phyloP scores from a whole-genome alignment of 805 yeast species.

The Candida tallmaniae region DNA sequence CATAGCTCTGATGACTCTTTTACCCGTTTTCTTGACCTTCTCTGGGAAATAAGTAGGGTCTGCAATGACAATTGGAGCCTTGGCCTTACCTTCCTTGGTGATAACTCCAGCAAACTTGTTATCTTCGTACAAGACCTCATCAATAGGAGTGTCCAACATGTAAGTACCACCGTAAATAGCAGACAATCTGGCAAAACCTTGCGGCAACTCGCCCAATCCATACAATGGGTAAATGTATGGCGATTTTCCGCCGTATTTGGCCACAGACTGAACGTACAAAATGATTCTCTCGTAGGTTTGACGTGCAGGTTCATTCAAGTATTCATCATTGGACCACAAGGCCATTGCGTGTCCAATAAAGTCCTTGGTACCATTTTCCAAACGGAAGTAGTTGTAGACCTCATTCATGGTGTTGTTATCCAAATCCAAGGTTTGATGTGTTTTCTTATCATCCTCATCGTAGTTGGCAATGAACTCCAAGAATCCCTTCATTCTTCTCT shows the following conservation, averaged over 20 bases:
- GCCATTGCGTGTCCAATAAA: slow-evolving; percentile 99
- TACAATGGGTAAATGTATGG: slow-evolving; percentile 95
- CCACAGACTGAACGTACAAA: slow-evolving; percentile 84
- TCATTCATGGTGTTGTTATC: slow-evolving; percentile 90
- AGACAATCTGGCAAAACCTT: slow-evolving; percentile 93
- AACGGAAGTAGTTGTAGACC: slow-evolving; percentile 81
- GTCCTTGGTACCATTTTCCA: slow-evolving; percentile 90
- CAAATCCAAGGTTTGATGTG: slow-evolving; percentile 83
- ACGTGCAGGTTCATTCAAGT: slow-evolving; percentile 83
- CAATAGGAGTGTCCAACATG: slow-evolving; percentile 95
- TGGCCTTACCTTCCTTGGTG: slow-evolving; percentile 87
- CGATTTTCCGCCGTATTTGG: slow-evolving; percentile 94
- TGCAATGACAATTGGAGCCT: slow-evolving; percentile 90
- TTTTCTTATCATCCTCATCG: slow-evolving; percentile 68
- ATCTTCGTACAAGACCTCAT: slow-evolving; percentile 73
- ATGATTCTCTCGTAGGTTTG: slow-evolving; percentile 84
- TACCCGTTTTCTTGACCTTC: slow-evolving; percentile 66
- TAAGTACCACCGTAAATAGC: slow-evolving; percentile 98
- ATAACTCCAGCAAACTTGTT: slow-evolving; percentile 79
- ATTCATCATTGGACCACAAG: slow-evolving; percentile 88
- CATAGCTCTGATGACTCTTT: slow-evolving; percentile 75
- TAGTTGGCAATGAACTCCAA: slow-evolving; percentile 82
- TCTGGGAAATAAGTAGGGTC: slow-evolving; percentile 98
- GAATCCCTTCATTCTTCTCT: slow-evolving; percentile 89
- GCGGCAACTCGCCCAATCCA: slow-evolving; percentile 98